phyloP scores from a whole-genome alignment of 495 filamentous ascomycete genomes.

The Aspergillus olivimuriae region DNA sequence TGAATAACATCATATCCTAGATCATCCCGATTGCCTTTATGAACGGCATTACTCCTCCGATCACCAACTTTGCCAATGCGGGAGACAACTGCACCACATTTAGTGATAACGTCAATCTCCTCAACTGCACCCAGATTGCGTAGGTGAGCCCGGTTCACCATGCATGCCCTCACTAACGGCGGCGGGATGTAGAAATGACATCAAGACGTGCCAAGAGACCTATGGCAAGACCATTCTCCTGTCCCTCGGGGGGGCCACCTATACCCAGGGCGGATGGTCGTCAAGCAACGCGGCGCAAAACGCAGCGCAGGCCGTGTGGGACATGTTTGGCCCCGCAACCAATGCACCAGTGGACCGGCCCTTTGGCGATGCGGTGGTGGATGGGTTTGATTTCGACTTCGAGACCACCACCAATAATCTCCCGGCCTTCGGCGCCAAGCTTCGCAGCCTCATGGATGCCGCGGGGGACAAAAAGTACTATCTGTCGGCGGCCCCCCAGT shows the following conservation, averaged over 20 bases:
- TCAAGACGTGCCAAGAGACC: constrained; percentile 57
- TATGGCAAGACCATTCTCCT: constrained; percentile 61
- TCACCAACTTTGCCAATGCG: constrained; percentile 55
- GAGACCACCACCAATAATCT: constrained; percentile 46
- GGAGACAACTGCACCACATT: constrained; percentile 53
- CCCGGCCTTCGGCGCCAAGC: constrained; percentile 46
- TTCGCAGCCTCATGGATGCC: constrained; percentile 44
- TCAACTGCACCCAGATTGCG: constrained; percentile 59
- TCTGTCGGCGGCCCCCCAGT: constrained; percentile 63
- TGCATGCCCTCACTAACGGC: no score
- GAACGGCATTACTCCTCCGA: constrained; percentile 47
- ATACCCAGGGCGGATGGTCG: constrained; percentile 53
- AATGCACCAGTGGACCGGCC: constrained; percentile 39
- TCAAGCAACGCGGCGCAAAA: constrained; percentile 43
- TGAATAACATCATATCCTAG: constrained; percentile 25
- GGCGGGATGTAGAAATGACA: constrained; percentile 42
- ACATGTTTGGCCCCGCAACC: constrained; percentile 55
- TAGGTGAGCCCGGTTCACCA: constrained; percentile 20
- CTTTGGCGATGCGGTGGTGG: constrained; percentile 58
- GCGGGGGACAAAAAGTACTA: constrained; percentile 49
- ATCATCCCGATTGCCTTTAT: constrained; percentile 60
- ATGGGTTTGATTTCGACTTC: constrained; percentile 70
- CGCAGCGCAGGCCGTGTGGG: constrained; percentile 58
- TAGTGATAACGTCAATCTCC: constrained; percentile 46
- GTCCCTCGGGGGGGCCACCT: constrained; percentile 59